Base-by-base conservation (phyloP, 148 eudicot genomes). In the Bassia scoparia region DNA sequence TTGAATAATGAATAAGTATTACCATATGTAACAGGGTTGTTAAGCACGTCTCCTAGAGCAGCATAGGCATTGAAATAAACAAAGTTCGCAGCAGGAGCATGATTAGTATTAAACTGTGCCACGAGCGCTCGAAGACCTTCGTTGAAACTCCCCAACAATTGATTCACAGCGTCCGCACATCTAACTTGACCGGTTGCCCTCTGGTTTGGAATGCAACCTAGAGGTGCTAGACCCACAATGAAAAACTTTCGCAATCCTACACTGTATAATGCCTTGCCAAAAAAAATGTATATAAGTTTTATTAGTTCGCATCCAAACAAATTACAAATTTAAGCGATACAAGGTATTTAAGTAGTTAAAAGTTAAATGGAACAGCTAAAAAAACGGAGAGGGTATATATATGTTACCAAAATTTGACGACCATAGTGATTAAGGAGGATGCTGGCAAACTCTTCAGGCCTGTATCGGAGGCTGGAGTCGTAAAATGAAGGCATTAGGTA, bases 131-230 rank as follows among this genome's bases (percentile, higher is more conserved):
- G 73, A 7, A 95, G 89, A 18, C 98, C 98, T 74, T 86, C 85
- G 35, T 95, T 95, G 68, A 89, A 91, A 20, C 85, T 56, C 0
- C 96, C 96, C 31, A 95, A 30, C 30, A 91, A 89, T 69, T 89
- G 96, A 74, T 95, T 95, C 16, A 95, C 93, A 0, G 81, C 34
- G 78, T 95, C 98, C 3, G 84, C 88, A 52, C 98, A 95, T 72
- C 93, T 83, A 4, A 88, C 89, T 63, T 78, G 87, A 0, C 96
- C 90, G 1, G 84, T 79, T 68, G 90, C 91, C 69, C 88, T 73
- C 74, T 95, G 92, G 80, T 81, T 86, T 1, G 98, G 98, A 69
- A 91, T 88, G 89, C 98, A 95, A 15, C 98, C 98, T 2, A 95
- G 81, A 0, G 98, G 98, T 2, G 84, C 87, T 10, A 95, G 1